A percentile compares a stretch with the other conserved stretches of the same genome.
Conservation (phyloP, 2,329 filamentous ascomycete species). For the Purpureocillium takamizusanense region DNA sequence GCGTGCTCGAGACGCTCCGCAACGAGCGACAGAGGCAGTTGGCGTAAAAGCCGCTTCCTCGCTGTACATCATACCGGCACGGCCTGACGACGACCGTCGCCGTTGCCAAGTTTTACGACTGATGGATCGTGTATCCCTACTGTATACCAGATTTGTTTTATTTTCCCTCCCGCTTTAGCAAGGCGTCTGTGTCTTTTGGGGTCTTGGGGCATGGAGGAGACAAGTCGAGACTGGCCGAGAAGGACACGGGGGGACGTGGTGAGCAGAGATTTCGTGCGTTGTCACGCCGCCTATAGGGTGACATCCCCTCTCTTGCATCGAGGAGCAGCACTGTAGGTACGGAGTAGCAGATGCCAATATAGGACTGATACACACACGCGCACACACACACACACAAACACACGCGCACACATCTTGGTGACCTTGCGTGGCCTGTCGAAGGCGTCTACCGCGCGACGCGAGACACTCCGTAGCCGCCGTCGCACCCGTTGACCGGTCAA, state of each 20-base stretch:
- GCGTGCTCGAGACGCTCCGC: slow-evolving; percentile 47
- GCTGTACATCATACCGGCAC: background rate
- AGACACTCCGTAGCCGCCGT: too few relatives aligned
- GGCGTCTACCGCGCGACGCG: too few relatives aligned
- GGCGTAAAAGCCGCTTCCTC: slow-evolving; percentile 1
- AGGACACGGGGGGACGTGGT: slow-evolving; percentile 3
- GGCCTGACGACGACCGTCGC: background rate
- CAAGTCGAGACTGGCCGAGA: slow-evolving; percentile 1
- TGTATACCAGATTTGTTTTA: slow-evolving; percentile 20
- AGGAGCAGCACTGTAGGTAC: slow-evolving; percentile 5
- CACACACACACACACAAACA: too few relatives aligned
- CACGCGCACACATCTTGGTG: too few relatives aligned
- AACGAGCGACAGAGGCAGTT: slow-evolving; percentile 28
- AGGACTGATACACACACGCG: too few relatives aligned
- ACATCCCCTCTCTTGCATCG: slow-evolving; percentile 31
- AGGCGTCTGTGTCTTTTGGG: slow-evolving; percentile 21
- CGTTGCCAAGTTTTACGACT: slow-evolving; percentile 6
- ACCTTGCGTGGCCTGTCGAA: too few relatives aligned
- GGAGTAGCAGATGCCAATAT: too few relatives aligned
- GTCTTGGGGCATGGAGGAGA: slow-evolving; percentile 8
- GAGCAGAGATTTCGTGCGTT: slow-evolving; percentile 11
- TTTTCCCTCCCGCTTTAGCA: slow-evolving; percentile 18
- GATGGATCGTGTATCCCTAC: slow-evolving; percentile 14
- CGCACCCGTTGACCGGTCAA: too few relatives aligned
- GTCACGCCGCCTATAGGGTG: slow-evolving; percentile 20